Evolutionary conservation across 169 alveolate species (phyloP).

Genomic region (Plasmodium reichenowi): DNA sequence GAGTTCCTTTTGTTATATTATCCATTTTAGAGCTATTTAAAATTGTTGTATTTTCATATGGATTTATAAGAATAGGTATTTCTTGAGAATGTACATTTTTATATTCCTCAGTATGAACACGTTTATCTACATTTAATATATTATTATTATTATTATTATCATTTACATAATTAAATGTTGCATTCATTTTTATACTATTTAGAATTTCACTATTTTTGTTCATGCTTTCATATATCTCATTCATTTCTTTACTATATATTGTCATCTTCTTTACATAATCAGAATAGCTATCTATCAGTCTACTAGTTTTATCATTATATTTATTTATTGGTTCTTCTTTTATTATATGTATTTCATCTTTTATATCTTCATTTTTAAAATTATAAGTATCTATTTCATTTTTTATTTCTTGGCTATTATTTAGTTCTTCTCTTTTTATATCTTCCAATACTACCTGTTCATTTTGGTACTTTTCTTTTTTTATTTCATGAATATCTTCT

Average conservation of each 20-base stretch:
- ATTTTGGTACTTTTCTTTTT: no score
- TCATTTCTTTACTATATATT: slow-evolving; percentile 50
- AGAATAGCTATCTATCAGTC: slow-evolving; percentile 7
- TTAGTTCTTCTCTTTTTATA: no score
- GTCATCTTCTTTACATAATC: slow-evolving; percentile 42
- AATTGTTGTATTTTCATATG: background rate
- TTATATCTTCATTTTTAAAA: background rate
- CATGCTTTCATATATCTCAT: slow-evolving; percentile 50
- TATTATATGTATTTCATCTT: background rate
- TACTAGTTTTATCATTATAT: background rate
- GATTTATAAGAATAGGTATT: background rate
- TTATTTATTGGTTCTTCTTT: background rate
- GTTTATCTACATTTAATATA: background rate
- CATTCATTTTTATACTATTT: slow-evolving; percentile 26
- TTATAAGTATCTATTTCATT: background rate
- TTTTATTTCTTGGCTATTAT: no score
- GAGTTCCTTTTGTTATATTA: no score
- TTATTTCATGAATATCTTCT: background rate
- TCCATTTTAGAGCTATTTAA: no score
- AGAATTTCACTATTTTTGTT: slow-evolving; percentile 26
- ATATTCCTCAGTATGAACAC: background rate
- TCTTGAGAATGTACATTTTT: background rate
- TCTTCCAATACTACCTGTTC: no score
- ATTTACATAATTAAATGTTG: slow-evolving; percentile 1
- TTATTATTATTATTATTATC: background rate